Evolutionary conservation across 352 stramenopile genomes (phyloP), one percentile per base, ranked within the genome.

Genomic region (Phytopythium aichiense): DNA sequence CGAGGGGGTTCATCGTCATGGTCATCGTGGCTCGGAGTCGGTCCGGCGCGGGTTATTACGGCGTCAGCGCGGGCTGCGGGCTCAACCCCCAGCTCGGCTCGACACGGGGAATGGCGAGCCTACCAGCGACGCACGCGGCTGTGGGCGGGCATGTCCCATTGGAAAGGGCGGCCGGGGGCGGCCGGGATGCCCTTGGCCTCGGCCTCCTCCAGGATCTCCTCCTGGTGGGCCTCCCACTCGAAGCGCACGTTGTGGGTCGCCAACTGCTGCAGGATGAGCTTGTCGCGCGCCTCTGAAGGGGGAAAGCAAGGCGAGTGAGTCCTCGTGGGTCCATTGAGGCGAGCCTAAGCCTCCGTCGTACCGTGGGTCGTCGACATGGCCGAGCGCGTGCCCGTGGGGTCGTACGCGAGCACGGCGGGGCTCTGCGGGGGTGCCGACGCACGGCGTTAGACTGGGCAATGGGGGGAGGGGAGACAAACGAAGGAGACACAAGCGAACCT

Each of bases 351-450:
- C 7, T 30, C n/a, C 4, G 51, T 13, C 65, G 40, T 68, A 84
- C 76, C 86, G 66, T 91, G 80, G 11, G 88, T 94, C 31, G 87
- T 91, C 28, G 62, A 78, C 88, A 96, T 96, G 62, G 88, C 88
- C 28, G 88, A 95, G 56, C 88, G 84, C 43, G 88, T 96, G 61
- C 86, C 86, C 33, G 84, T 91, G 33, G 86, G 77, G 61, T 96
- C 88, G 65, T 94, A 96, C 33, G 69, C 64, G 46, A 94, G 65
- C 66, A 96, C 88, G 13, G 88, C 88, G 65, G 88, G 84, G 76
- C 92, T 94, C 71, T 83, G 58, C 9, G 12, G 12, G 4, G n/a
- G 8, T 1, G 9, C 5, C 42, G 8, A 25, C 3, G 20, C 20
- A 58, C 31, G 23, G 7, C 0, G 9, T 51, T 38, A 23, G 43